These are phyloP conservation scores for Meyerozyma elateridarum DNA, from an alignment of 1,139 yeast species.

Conservation along the genomic window DNA sequence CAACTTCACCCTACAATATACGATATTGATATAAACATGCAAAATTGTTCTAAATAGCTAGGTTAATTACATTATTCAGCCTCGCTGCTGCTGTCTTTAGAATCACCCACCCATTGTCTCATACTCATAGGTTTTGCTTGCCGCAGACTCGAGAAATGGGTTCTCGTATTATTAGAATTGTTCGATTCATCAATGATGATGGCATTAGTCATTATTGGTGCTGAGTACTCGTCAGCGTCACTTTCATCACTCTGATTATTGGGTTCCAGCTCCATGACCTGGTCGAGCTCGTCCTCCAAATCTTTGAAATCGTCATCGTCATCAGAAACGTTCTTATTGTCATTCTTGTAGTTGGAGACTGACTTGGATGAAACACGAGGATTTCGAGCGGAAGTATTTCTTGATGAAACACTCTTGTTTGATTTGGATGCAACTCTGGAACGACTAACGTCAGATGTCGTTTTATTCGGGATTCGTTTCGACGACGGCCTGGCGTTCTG, in stretches of 20 bases:
- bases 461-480: constrained; percentile 4
- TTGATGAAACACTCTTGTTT: no score
- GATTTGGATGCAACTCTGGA: no score
- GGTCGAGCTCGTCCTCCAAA: constrained; percentile 41
- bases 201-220: constrained; percentile 4
- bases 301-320: constrained; percentile 42
- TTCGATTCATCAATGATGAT: constrained; percentile 10
- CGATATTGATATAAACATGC: no score
- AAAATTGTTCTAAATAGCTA: no score
- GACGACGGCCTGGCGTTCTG: constrained; percentile 4
- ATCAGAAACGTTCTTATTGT: constrained; percentile 16
- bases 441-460: background rate
- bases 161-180: background rate
- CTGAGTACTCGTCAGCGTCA: constrained; percentile 22
- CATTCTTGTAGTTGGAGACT: constrained; percentile 2
- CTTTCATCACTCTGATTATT: constrained; percentile 28
- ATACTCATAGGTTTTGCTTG: constrained; percentile 12
- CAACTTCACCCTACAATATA: no score
- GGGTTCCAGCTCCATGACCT: constrained; percentile 28
- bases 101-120: constrained; percentile 11
- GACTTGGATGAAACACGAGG: no score
- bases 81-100: constrained; percentile 13
- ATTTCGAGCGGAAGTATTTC: constrained; percentile 1
- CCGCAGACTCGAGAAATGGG: constrained; percentile 5
- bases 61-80: constrained; percentile 14